Evolutionary conservation across 345 rosid species (phyloP), one percentile per base, ranked within the genome.

Genomic region (Microthlaspi erraticum): DNA sequence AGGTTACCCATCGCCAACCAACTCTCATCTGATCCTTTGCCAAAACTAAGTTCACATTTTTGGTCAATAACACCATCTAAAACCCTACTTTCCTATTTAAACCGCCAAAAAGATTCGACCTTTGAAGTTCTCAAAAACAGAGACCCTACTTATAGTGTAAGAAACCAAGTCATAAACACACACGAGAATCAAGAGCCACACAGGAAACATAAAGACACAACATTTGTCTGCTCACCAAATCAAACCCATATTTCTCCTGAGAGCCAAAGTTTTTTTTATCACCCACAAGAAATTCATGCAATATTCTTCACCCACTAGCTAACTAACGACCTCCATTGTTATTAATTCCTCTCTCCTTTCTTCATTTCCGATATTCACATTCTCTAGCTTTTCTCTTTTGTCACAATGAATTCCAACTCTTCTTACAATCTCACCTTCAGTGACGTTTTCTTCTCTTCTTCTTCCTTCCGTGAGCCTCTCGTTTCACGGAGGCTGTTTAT

Each of bases 161-260:
- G 63, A 52, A 75, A n/a, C n/a, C n/a, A 67, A 59, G 64, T 38
- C 46, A 54, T 4, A 26, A 26, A 2, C 2, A 43, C 32, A 43
- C 74, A 72, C 33, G 74, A 37, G 48, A 59, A 41, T 33, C 46
- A 6, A 39, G 54, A 44, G 33, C 38, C 55, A 55, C 69, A 66
- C n/a, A n/a, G 39, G 53, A 73, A 10, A 26, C 29, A 49, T 58
- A 29, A 61, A 63, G 60, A 58, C 78, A 72, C 69, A 57, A 49
- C 59, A 39, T 60, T 74, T 85, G 85, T 90, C 87, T 53, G 96
- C 77, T 90, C 91, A 90, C 96, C 98, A 88, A 90, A 86, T 88
- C 85, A 74, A 74, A 90, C 90, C 87, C 89, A 81, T 26, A 79
- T 45, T 43, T 44, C 34, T 74, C 61, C 20, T 14, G 46, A 51